Evolutionary conservation across 768 basidiomycete genomes (phyloP), one percentile per base, ranked within the genome.

Genomic region (Termitomyces sp.): DNA sequence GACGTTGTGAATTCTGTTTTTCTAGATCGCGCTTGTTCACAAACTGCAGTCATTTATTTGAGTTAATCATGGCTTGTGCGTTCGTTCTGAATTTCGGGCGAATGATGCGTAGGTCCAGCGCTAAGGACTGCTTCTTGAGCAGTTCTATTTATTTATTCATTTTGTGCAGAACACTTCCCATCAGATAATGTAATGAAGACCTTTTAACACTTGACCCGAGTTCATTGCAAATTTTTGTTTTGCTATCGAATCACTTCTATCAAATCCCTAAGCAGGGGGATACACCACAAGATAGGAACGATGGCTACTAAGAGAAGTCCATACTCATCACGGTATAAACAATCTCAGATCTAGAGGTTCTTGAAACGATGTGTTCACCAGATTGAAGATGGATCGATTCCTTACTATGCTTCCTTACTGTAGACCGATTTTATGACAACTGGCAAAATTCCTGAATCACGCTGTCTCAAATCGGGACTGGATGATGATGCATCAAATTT

Each of bases 1-100:
- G 60, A 56, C 23, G 60, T 68, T n/a, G 44, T 74, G 46, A 56
- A 56, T 53, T n/a, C 56, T 61, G 52, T 63, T 67, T 14, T 67
- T 67, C 37, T 69, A 52, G 15, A 9, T 31, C 8, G 31, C 31
- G 31, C 31, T 3, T 10, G 31, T 33, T 33, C 9, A 33, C 31
- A 10, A 33, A 10, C 31, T 10, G 10, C 31, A 33, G 31, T 33
- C 31, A 33, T 33, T 33, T 33, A 9, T 33, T 33, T 30, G 4
- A 30, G 4, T 30, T 4, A 30, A 7, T 7, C 3, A 33, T 33
- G 10, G 3, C 31, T 33, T 33, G 9, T 33, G 9, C 31, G 9
- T 10, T 33, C 31, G 0, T 33, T 33, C 9, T 10, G 30, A 31
- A 31, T 3, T 31, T 31, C 5, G 30, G 9, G 9, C 23, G 30